Evolutionary conservation across 139 green algal species (phyloP).

Genomic region (Trebouxia sp.): DNA sequence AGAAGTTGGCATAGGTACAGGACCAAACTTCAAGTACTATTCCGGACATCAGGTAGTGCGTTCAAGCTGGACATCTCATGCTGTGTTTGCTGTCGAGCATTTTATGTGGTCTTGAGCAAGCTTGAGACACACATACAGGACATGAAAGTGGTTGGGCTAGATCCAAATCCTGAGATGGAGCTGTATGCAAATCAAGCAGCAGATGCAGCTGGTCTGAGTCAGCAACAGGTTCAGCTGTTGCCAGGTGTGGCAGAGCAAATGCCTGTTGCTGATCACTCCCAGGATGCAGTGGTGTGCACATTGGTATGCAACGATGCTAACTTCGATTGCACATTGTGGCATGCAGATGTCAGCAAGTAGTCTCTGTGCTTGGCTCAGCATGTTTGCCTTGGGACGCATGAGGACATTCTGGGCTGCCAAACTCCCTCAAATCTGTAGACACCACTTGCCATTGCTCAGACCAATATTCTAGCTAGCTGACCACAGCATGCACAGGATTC

Average conservation of each 20-base stretch:
- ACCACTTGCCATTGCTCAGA: not conserved
- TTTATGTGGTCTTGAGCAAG: not conserved
- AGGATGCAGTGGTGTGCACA: constrained; percentile 68
- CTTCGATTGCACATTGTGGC: not conserved
- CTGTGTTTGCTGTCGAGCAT: not conserved
- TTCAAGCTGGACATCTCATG: not conserved
- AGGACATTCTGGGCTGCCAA: too few relatives aligned
- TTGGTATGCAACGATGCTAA: constrained; percentile 39
- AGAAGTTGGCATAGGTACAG: constrained; percentile 68
- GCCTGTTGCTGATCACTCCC: constrained; percentile 47
- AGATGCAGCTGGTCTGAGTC: not conserved
- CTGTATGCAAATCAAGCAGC: constrained; percentile 43
- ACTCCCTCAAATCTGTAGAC: not conserved
- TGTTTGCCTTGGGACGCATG: too few relatives aligned
- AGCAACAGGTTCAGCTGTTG: constrained; percentile 45
- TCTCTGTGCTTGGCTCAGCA: too few relatives aligned
- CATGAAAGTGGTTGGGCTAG: constrained; percentile 53
- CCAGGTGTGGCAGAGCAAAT: constrained; percentile 52
- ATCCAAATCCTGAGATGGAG: constrained; percentile 70
- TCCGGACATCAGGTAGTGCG: not conserved
- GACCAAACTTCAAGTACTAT: constrained; percentile 60
- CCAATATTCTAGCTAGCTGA: not conserved
- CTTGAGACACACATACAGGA: not conserved
- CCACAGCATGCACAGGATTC: not conserved
- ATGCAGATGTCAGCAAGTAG: too few relatives aligned